Conservation (phyloP, 768 basidiomycete species). For the Pleurotus giganteus region DNA sequence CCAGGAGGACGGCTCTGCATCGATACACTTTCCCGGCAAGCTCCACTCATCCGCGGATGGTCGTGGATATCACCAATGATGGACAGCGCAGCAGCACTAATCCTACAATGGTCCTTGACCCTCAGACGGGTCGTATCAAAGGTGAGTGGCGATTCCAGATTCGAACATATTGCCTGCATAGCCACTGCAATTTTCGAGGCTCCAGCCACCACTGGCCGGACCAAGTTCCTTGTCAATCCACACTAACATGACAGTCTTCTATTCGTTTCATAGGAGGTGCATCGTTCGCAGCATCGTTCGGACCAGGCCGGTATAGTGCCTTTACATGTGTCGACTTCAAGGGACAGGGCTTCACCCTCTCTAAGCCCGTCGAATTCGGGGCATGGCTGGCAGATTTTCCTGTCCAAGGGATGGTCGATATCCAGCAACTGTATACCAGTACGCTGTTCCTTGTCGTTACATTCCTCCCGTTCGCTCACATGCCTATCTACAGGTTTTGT, state of each 20-base stretch:
- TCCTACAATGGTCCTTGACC: slow-evolving; percentile 47
- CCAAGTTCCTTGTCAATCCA: background rate
- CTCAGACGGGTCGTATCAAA: slow-evolving; percentile 45
- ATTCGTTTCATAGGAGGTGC: slow-evolving; percentile 20
- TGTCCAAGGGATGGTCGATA: slow-evolving; percentile 40
- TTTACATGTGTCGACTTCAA: slow-evolving; percentile 63
- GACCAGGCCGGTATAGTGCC: slow-evolving; percentile 54
- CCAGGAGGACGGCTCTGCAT: slow-evolving; percentile 57
- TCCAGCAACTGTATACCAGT: slow-evolving; percentile 51
- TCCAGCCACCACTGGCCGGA: too few relatives aligned
- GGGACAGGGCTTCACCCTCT: slow-evolving; percentile 46
- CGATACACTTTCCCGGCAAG: slow-evolving; percentile 54
- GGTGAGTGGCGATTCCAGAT: slow-evolving; percentile 24
- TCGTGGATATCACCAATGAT: slow-evolving; percentile 63
- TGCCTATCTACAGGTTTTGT: slow-evolving; percentile 34
- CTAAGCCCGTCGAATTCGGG: slow-evolving; percentile 52
- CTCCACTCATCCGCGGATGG: slow-evolving; percentile 47
- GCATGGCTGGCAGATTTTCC: slow-evolving; percentile 52
- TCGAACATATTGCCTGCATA: background rate
- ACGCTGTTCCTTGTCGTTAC: slow-evolving; percentile 9
- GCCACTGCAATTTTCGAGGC: background rate
- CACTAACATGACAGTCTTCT: background rate
- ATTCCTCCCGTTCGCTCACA: background rate
- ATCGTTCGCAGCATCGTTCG: slow-evolving; percentile 55
- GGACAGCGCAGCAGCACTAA: slow-evolving; percentile 50